phyloP scores from a whole-genome alignment of 139 green algal genomes.

The Volvox reticuliferus region DNA sequence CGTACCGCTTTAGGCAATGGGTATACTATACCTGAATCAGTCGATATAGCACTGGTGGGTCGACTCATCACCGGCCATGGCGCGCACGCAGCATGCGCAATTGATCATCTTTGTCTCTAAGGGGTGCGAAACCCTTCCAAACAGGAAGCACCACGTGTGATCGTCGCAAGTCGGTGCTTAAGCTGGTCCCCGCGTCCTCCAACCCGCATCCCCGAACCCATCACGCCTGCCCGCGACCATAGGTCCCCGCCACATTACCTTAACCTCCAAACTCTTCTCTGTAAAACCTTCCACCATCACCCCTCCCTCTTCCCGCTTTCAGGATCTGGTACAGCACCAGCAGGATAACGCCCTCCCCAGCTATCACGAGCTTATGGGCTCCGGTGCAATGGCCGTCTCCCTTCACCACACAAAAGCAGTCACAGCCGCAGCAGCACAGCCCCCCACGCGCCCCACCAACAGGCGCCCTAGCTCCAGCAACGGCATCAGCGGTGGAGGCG shows the following conservation, averaged over 20 bases:
- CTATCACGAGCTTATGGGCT: slow-evolving; percentile 42
- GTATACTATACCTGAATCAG: no score
- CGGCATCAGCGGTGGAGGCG: neutral
- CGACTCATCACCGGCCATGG: no score
- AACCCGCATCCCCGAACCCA: neutral
- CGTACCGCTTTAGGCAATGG: no score
- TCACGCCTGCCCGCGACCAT: no score
- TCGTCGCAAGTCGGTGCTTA: no score
- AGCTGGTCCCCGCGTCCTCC: neutral
- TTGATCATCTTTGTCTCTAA: no score
- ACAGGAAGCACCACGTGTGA: no score
- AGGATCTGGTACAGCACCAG: neutral
- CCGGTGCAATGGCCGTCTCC: neutral
- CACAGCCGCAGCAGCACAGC: neutral
- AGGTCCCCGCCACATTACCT: no score
- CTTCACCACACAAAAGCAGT: neutral
- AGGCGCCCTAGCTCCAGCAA: slow-evolving; percentile 16
- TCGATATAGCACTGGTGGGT: no score
- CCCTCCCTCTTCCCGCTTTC: neutral
- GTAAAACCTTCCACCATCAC: no score
- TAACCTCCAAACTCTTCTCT: neutral
- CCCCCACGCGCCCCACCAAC: neutral
- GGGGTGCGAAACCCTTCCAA: no score
- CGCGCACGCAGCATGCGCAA: no score
- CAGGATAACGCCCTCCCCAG: slow-evolving; percentile 3